These are phyloP conservation scores for Colletotrichum zoysiae DNA, from an alignment of 2,329 filamentous ascomycete species.

Conservation along the genomic window DNA sequence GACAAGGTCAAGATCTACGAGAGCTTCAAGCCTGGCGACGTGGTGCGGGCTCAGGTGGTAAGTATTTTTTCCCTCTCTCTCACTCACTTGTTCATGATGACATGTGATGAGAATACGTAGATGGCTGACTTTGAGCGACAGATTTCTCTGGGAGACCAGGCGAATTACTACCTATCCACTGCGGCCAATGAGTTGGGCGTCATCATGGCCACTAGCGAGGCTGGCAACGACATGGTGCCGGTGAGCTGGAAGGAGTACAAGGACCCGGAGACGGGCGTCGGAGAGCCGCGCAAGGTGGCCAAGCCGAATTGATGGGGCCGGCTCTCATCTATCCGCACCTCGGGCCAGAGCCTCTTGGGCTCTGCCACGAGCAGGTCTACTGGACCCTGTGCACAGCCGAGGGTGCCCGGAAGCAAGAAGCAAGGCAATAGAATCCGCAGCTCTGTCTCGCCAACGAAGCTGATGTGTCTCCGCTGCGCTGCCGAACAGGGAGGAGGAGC, in stretches of 20 bases:
- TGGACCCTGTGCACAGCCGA: constrained; percentile 29
- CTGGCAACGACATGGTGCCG: constrained; percentile 90
- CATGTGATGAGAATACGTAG: constrained; percentile 6
- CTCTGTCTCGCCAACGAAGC: constrained; percentile 31
- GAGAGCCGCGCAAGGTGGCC: constrained; percentile 90
- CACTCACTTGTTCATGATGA: not conserved
- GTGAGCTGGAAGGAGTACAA: constrained; percentile 96
- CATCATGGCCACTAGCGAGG: constrained; percentile 90
- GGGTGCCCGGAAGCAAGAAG: constrained; percentile 28
- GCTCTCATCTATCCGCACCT: not conserved
- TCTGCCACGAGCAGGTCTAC: constrained; percentile 1
- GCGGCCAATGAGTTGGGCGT: constrained; percentile 93
- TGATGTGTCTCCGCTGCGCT: not conserved
- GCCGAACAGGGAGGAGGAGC: constrained; percentile 29
- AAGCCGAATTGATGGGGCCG: constrained; percentile 79
- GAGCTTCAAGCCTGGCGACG: constrained; percentile 91
- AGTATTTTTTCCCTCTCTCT: constrained; percentile 50
- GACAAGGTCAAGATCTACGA: constrained; percentile 93
- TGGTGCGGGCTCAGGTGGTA: constrained; percentile 87
- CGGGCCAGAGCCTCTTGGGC: not conserved
- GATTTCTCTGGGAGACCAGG: constrained; percentile 93
- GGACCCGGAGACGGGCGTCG: constrained; percentile 81
- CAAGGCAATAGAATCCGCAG: constrained; percentile 10
- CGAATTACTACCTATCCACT: constrained; percentile 95
- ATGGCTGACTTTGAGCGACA: constrained; percentile 48